phyloP scores from a whole-genome alignment of 2,329 filamentous ascomycete species.

The Exophiala bonariae region DNA sequence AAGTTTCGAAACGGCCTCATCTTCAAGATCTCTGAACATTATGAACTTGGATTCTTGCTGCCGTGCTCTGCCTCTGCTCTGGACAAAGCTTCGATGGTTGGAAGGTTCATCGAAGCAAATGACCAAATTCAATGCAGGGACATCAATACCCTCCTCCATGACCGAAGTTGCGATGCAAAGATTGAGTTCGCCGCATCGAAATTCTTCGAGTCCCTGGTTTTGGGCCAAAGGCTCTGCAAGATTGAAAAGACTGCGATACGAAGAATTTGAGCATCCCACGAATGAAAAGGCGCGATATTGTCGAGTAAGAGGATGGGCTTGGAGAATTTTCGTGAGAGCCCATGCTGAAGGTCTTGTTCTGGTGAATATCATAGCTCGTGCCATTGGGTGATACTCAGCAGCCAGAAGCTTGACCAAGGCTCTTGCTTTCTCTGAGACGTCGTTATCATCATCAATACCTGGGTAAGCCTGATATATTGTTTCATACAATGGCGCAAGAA shows the following conservation, averaged over 20 bases:
- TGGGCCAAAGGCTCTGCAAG: conserved; percentile 52
- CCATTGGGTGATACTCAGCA: conserved; percentile 47
- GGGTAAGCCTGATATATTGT: neutral
- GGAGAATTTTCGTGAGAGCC: conserved; percentile 60
- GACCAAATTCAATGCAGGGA: conserved; percentile 64
- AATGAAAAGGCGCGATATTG: conserved; percentile 48
- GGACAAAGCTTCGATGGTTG: conserved; percentile 65
- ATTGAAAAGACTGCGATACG: conserved; percentile 41
- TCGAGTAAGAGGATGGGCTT: conserved; percentile 48
- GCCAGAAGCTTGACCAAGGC: conserved; percentile 56
- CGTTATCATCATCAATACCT: neutral
- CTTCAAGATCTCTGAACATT: conserved; percentile 43
- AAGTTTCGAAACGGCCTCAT: conserved; percentile 34
- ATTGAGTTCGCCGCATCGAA: conserved; percentile 53
- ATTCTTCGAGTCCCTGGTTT: conserved; percentile 52
- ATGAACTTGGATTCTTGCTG: conserved; percentile 58
- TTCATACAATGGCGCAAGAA: conserved; percentile 9
- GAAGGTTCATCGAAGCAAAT: conserved; percentile 63
- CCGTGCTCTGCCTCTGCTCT: conserved; percentile 64
- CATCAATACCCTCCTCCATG: conserved; percentile 62
- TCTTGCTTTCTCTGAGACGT: conserved; percentile 51
- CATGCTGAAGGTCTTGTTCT: conserved; percentile 61
- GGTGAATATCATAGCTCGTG: conserved; percentile 66
- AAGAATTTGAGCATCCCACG: conserved; percentile 50
- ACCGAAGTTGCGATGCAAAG: conserved; percentile 59